phyloP scores from a whole-genome alignment of 148 eudicot genomes.

The Talinum fruticosum region DNA sequence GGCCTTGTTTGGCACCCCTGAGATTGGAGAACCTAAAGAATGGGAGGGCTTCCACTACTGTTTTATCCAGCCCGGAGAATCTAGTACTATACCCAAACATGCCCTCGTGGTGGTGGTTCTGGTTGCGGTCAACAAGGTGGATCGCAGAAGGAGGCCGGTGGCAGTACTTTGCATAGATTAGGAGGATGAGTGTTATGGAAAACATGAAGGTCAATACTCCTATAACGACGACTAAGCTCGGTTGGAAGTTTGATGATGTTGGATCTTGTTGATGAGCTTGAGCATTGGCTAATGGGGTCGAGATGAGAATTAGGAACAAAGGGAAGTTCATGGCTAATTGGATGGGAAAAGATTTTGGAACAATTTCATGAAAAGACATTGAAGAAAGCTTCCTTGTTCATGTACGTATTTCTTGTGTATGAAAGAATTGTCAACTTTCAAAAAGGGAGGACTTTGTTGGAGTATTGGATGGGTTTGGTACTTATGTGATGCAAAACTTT shows the following conservation, averaged over 20 bases:
- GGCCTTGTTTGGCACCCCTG: slow-evolving; percentile 58
- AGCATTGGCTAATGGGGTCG: slow-evolving; percentile 17
- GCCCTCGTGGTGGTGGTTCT: background rate
- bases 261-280: slow-evolving; percentile 16
- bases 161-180: slow-evolving; percentile 55
- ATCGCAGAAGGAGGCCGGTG: slow-evolving; percentile 27
- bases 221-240: slow-evolving; percentile 61
- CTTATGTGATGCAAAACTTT: background rate
- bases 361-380: background rate
- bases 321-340: background rate
- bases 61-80: slow-evolving; percentile 54
- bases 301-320: background rate
- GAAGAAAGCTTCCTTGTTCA: background rate
- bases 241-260: slow-evolving; percentile 40
- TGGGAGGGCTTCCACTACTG: slow-evolving; percentile 63
- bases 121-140: background rate
- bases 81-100: slow-evolving; percentile 29
- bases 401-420: background rate
- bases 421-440: background rate
- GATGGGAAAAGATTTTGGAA: background rate
- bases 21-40: slow-evolving; percentile 64
- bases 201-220: slow-evolving; percentile 61
- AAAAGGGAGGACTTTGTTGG: background rate
- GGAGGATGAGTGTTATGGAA: slow-evolving; percentile 44
- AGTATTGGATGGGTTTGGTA: background rate